Conservation (phyloP, 352 stramenopile genomes). For the Pythium dissimile region DNA sequence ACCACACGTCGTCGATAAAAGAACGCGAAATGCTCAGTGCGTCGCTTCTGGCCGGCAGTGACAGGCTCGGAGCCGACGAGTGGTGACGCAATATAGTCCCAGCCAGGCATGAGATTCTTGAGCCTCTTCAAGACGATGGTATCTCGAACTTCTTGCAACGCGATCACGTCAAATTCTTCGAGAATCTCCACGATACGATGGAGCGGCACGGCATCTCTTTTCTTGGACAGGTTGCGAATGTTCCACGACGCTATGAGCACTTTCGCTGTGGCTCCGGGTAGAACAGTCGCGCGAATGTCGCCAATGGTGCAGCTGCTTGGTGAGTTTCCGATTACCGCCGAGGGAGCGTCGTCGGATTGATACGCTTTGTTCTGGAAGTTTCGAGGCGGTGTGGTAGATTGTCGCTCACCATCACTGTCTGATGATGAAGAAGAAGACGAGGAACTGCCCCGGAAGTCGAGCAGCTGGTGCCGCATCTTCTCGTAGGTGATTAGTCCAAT, state of each 20-base stretch:
- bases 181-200: conserved; percentile 47
- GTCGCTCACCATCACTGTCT: background rate
- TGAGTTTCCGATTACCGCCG: no score
- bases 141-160: conserved; percentile 64
- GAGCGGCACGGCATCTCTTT: conserved; percentile 33
- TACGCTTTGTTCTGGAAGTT: no score
- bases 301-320: conserved; percentile 34
- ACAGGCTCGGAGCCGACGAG: conserved; percentile 26
- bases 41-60: conserved; percentile 19
- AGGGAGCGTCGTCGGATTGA: no score
- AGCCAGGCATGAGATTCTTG: conserved; percentile 51
- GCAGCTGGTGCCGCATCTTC: conserved; percentile 29
- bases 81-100: conserved; percentile 52
- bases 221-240: conserved; percentile 63
- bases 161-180: conserved; percentile 62
- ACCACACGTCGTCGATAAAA: conserved; percentile 43
- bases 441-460: conserved; percentile 2
- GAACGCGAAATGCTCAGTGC: conserved; percentile 50
- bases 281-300: conserved; percentile 34
- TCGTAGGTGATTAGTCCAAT: conserved; percentile 40
- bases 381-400: no score
- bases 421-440: background rate
- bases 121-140: conserved; percentile 55
- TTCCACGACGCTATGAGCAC: conserved; percentile 70
- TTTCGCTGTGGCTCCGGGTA: conserved; percentile 12